Evolutionary conservation across 2,329 filamentous ascomycete genomes (phyloP).

Genomic region (Arachnomyces sp.): DNA sequence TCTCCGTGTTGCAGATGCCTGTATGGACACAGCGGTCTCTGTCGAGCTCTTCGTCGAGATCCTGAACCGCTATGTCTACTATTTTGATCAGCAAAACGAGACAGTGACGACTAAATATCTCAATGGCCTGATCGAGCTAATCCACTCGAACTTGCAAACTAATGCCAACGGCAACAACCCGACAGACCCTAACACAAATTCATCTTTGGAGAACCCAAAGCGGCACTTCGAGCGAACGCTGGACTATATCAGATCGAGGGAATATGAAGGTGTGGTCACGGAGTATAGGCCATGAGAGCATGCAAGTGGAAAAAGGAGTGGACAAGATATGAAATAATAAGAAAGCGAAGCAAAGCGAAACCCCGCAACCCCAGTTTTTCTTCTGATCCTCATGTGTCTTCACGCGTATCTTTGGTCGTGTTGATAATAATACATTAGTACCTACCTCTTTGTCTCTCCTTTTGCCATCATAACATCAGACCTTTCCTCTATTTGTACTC

Average conservation of each 20-base stretch:
- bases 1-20: slow-evolving; percentile 91
- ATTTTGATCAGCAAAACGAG: slow-evolving; percentile 98
- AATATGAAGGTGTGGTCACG: slow-evolving; percentile 86
- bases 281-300: slow-evolving; percentile 44
- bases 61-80: slow-evolving; percentile 95
- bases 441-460: background rate
- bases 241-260: slow-evolving; percentile 83
- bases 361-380: background rate
- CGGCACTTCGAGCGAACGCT: slow-evolving; percentile 92
- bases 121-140: slow-evolving; percentile 95
- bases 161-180: slow-evolving; percentile 51
- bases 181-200: slow-evolving; percentile 51
- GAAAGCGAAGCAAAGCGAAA: too few relatives aligned
- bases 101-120: slow-evolving; percentile 97
- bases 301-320: too few relatives aligned
- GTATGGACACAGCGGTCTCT: slow-evolving; percentile 96
- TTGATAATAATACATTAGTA: too few relatives aligned
- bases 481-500: background rate
- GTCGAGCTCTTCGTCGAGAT: slow-evolving; percentile 99
- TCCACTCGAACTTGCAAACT: slow-evolving; percentile 87
- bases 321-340: slow-evolving; percentile 1
- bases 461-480: background rate
- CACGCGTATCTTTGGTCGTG: background rate
- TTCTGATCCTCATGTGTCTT: background rate
- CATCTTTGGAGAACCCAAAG: slow-evolving; percentile 77